phyloP scores from a whole-genome alignment of 2,329 filamentous ascomycete species.

The Talaromyces sp. region DNA sequence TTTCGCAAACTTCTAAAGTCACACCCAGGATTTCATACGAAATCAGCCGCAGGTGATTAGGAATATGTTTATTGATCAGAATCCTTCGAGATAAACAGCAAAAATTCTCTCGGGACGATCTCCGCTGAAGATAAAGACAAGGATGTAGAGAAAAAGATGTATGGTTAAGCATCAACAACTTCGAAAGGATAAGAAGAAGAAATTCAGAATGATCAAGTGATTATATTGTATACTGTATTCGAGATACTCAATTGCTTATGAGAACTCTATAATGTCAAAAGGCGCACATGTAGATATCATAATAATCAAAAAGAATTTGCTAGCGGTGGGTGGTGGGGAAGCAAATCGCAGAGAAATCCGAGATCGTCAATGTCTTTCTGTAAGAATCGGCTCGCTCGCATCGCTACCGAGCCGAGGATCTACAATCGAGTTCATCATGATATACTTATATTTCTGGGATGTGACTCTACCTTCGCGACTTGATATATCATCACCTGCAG shows the following conservation, averaged over 20 bases:
- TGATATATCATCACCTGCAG: too few species aligned
- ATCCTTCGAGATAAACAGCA: background rate
- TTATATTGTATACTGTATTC: too few species aligned
- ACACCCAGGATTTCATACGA: background rate
- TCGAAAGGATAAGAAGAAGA: background rate
- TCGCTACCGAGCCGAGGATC: background rate
- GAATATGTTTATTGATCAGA: background rate
- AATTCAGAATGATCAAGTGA: too few species aligned
- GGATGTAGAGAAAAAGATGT: too few species aligned
- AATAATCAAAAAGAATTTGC: background rate
- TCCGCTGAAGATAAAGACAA: background rate
- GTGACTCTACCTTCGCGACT: background rate
- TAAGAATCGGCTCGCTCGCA: background rate
- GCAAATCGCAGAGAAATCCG: slow-evolving; percentile 15
- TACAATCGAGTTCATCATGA: background rate
- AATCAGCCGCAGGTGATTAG: background rate
- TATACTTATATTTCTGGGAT: background rate
- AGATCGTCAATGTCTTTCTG: background rate
- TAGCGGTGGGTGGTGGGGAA: background rate
- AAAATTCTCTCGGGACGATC: background rate
- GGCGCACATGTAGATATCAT: background rate
- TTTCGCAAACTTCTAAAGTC: background rate
- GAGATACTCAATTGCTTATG: too few species aligned
- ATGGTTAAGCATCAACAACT: background rate
- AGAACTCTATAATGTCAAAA: background rate